A percentile compares a stretch with the other conserved stretches of the same genome.
These are phyloP conservation scores for Trichoderma sp. DNA, from an alignment of 2,329 filamentous ascomycete species.

Conservation along the genomic window DNA sequence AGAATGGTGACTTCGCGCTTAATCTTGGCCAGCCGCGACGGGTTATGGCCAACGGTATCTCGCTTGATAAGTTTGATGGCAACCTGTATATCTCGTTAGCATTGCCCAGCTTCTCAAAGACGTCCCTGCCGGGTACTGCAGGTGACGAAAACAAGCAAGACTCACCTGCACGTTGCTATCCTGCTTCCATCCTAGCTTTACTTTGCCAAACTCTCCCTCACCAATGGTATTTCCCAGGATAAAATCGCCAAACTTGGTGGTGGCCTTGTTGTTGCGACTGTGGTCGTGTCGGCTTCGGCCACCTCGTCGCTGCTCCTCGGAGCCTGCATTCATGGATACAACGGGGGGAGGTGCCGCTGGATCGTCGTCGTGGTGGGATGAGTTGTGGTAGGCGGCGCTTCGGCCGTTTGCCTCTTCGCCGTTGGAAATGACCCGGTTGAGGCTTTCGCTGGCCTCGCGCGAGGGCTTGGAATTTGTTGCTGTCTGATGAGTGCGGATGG, in stretches of 20 bases:
- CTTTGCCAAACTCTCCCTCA: slow-evolving; percentile 97
- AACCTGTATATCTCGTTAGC: slow-evolving; percentile 52
- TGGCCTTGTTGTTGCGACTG: slow-evolving; percentile 55
- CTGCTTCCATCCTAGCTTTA: slow-evolving; percentile 97
- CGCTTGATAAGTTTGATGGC: slow-evolving; percentile 97
- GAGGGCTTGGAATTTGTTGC: slow-evolving; percentile 53
- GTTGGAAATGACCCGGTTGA: slow-evolving; percentile 65
- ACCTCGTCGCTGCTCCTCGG: slow-evolving; percentile 48
- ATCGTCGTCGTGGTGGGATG: slow-evolving; percentile 35
- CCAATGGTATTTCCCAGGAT: slow-evolving; percentile 93
- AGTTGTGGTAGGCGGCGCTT: slow-evolving; percentile 27
- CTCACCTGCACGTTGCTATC: slow-evolving; percentile 80
- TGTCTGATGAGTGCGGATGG: slow-evolving; percentile 44
- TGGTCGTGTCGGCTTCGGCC: slow-evolving; percentile 60
- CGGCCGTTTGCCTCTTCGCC: slow-evolving; percentile 33
- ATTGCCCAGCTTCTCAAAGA: background rate
- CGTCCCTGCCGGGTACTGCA: background rate
- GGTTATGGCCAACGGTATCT: slow-evolving; percentile 84
- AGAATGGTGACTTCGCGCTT: slow-evolving; percentile 95
- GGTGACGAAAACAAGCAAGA: background rate
- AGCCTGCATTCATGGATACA: slow-evolving; percentile 41
- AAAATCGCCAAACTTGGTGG: slow-evolving; percentile 89
- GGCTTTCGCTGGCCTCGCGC: slow-evolving; percentile 74
- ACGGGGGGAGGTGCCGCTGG: slow-evolving; percentile 46
- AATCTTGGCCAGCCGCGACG: slow-evolving; percentile 89